phyloP scores from a whole-genome alignment of 1,139 yeast genomes.

The Zygotorulaspora mrakii region DNA sequence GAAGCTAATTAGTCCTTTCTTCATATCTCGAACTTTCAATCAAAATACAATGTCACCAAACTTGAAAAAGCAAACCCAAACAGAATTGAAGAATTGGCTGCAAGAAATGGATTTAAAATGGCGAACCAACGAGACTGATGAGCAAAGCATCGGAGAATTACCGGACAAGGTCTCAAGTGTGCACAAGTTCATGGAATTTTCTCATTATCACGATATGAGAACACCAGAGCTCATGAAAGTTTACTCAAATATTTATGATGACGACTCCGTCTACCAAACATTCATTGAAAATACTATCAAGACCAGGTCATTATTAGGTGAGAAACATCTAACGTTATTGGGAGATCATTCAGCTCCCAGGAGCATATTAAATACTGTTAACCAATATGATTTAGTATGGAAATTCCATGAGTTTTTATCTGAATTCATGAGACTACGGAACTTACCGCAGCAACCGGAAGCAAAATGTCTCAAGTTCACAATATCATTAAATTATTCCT shows the following conservation, averaged over 20 bases:
- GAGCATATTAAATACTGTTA: slow-evolving; percentile 31
- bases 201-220: slow-evolving; percentile 24
- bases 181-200: slow-evolving; percentile 27
- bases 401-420: slow-evolving; percentile 35
- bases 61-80: slow-evolving; percentile 29
- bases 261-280: slow-evolving; percentile 27
- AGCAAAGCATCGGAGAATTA: slow-evolving; percentile 9
- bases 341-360: slow-evolving; percentile 25
- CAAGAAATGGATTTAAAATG: slow-evolving; percentile 34
- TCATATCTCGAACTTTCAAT: slow-evolving; percentile 37
- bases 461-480: slow-evolving; percentile 20
- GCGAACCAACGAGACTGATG: slow-evolving; percentile 17
- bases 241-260: slow-evolving; percentile 29
- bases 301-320: slow-evolving; percentile 29
- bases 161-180: slow-evolving; percentile 25
- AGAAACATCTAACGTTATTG: slow-evolving; percentile 23
- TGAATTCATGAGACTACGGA: slow-evolving; percentile 27
- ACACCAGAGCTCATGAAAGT: slow-evolving; percentile 27
- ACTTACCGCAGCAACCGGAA: slow-evolving; percentile 27
- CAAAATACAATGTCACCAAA: slow-evolving; percentile 32
- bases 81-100: slow-evolving; percentile 29
- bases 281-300: slow-evolving; percentile 30
- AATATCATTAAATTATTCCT: slow-evolving; percentile 20
- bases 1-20: slow-evolving; percentile 32
- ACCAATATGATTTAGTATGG: slow-evolving; percentile 38